phyloP scores from a whole-genome alignment of 148 eudicot species.

The Persicaria tinctoria region DNA sequence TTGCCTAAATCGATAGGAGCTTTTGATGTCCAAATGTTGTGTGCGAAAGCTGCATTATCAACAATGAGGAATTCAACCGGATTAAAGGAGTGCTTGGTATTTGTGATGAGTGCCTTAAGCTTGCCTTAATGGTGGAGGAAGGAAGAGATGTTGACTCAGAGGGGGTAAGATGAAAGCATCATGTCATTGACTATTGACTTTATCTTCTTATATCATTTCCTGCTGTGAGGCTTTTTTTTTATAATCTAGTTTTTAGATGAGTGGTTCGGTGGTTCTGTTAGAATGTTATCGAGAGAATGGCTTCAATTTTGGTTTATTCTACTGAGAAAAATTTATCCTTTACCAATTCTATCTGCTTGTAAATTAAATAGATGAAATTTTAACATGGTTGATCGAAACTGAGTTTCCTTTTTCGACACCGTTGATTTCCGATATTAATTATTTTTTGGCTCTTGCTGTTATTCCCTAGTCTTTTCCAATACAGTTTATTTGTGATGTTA shows the following conservation, averaged over 20 bases:
- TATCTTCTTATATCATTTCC: background rate
- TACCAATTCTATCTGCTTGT: background rate
- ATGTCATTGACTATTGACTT: background rate
- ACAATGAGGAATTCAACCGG: slow-evolving; percentile 30
- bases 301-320: background rate
- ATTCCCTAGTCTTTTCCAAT: slow-evolving; percentile 23
- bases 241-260: background rate
- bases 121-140: slow-evolving; percentile 77
- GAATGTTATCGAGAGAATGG: background rate
- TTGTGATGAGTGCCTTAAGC: slow-evolving; percentile 68
- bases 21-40: slow-evolving; percentile 54
- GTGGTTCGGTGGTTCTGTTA: background rate
- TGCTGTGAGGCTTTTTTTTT: background rate
- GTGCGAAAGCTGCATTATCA: slow-evolving; percentile 47
- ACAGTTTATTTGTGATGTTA: background rate
- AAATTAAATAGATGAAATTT: background rate
- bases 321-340: background rate
- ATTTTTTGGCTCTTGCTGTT: background rate
- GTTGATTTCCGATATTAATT: too few relatives aligned
- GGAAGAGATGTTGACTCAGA: slow-evolving; percentile 58
- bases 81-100: slow-evolving; percentile 52
- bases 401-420: background rate
- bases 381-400: background rate
- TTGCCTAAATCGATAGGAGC: background rate
- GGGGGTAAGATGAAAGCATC: slow-evolving; percentile 43